A percentile compares a stretch with the other conserved stretches of the same genome.
phyloP scores from a whole-genome alignment of 2,329 filamentous ascomycete genomes.

The Cladosporium sp. region DNA sequence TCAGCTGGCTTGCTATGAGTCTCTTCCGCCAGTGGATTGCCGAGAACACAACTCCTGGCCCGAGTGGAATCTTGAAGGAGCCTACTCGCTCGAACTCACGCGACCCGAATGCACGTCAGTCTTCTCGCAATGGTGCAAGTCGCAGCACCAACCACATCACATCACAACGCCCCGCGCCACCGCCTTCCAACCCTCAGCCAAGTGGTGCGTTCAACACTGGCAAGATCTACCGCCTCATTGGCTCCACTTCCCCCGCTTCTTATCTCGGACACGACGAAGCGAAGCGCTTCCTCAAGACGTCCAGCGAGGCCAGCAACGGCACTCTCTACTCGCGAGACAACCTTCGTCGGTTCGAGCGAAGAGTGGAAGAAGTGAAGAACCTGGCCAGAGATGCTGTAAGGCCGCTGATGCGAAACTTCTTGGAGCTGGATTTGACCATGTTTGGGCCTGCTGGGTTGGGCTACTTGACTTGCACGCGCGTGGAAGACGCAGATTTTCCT shows the following conservation, averaged over 20 bases:
- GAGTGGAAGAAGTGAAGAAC: slow-evolving; percentile 82
- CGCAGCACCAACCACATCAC: slow-evolving; percentile 21
- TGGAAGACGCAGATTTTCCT: slow-evolving; percentile 60
- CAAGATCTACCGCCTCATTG: slow-evolving; percentile 73
- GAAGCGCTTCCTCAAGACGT: slow-evolving; percentile 82
- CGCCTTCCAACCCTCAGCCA: slow-evolving; percentile 29
- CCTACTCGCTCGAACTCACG: background rate
- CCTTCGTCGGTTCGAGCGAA: slow-evolving; percentile 75
- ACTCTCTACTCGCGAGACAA: slow-evolving; percentile 78
- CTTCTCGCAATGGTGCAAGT: slow-evolving; percentile 10
- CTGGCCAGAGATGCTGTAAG: slow-evolving; percentile 78
- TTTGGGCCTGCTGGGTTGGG: slow-evolving; percentile 42
- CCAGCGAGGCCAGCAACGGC: slow-evolving; percentile 51
- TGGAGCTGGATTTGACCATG: slow-evolving; percentile 67
- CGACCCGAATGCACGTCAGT: background rate
- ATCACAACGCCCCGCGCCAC: slow-evolving; percentile 24
- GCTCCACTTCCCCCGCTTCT: slow-evolving; percentile 52
- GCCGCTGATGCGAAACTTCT: slow-evolving; percentile 77
- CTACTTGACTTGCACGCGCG: slow-evolving; percentile 62
- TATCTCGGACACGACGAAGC: slow-evolving; percentile 84
- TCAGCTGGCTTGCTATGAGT: slow-evolving; percentile 84
- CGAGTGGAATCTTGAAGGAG: slow-evolving; percentile 48
- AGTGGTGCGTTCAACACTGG: slow-evolving; percentile 49
- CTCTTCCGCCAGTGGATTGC: slow-evolving; percentile 91
- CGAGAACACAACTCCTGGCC: slow-evolving; percentile 76